Conservation (phyloP, 2,329 filamentous ascomycete species). For the Chaetothyriales sp. region DNA sequence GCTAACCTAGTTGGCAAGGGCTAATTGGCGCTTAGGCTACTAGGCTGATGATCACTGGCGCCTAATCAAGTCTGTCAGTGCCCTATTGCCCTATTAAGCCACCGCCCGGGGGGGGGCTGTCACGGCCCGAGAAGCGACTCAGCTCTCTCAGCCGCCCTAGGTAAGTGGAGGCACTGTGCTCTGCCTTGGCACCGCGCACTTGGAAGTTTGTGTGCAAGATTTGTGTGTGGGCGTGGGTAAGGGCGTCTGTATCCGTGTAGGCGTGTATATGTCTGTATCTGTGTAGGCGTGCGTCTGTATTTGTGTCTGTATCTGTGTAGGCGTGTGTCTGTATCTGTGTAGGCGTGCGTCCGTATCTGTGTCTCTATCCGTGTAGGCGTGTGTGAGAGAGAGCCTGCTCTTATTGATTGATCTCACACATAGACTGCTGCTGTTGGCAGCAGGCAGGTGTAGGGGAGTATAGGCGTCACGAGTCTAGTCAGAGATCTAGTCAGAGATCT, state of each 20-base stretch:
- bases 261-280: too few relatives aligned
- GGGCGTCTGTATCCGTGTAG: too few relatives aligned
- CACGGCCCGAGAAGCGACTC: neutral
- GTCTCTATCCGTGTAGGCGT: neutral
- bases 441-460: neutral
- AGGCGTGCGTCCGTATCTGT: too few relatives aligned
- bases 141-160: neutral
- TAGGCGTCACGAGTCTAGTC: neutral
- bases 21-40: neutral
- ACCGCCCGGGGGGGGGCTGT: neutral
- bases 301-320: too few relatives aligned
- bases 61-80: neutral
- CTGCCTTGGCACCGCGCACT: too few relatives aligned
- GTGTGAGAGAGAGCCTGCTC: neutral
- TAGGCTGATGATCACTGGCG: neutral
- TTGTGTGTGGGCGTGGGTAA: too few relatives aligned
- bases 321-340: neutral
- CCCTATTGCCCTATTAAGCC: neutral
- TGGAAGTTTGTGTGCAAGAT: too few relatives aligned
- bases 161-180: too few relatives aligned
- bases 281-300: too few relatives aligned
- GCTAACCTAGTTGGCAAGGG: too few relatives aligned
- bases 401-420: neutral
- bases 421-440: neutral
- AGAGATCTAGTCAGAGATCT: neutral